Conservation (phyloP, 495 filamentous ascomycete genomes). For the Aspergillus taichungensis region DNA sequence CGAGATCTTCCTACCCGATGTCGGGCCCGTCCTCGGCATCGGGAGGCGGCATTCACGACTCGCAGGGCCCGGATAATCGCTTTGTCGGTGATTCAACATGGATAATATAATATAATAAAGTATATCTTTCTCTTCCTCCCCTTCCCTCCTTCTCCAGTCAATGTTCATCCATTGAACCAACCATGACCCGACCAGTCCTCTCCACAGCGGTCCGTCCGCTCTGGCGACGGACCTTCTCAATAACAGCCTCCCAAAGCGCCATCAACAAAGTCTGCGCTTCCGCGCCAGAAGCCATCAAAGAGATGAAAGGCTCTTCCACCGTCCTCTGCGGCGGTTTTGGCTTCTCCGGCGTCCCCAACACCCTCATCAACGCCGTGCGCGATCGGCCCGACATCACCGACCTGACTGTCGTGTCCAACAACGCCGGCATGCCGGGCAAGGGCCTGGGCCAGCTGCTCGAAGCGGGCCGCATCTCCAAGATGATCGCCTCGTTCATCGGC, state of each 20-base stretch:
- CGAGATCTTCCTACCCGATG: no score
- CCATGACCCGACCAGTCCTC: slow-evolving; percentile 6
- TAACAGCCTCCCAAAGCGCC: slow-evolving; percentile 49
- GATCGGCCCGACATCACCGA: slow-evolving; percentile 61
- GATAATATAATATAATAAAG: slow-evolving; percentile 10
- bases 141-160: slow-evolving; percentile 3
- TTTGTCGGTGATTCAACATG: slow-evolving; percentile 13
- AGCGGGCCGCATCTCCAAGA: slow-evolving; percentile 73
- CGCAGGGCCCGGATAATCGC: slow-evolving; percentile 12
- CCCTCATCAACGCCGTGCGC: slow-evolving; percentile 68
- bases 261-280: slow-evolving; percentile 75
- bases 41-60: slow-evolving; percentile 9
- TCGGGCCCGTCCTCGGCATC: slow-evolving; percentile 3
- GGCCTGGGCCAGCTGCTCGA: slow-evolving; percentile 69
- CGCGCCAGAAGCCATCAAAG: slow-evolving; percentile 59
- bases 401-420: slow-evolving; percentile 83
- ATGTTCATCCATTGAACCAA: slow-evolving; percentile 1
- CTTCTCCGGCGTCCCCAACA: slow-evolving; percentile 77
- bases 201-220: slow-evolving; percentile 27
- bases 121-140: not conserved
- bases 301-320: slow-evolving; percentile 62
- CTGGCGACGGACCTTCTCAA: slow-evolving; percentile 52
- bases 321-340: slow-evolving; percentile 77
- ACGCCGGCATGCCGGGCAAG: slow-evolving; percentile 68
- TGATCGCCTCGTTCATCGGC: slow-evolving; percentile 83